Percentiles rank a stretch among this genome's conserved stretches.
These are phyloP conservation scores for Cladorrhinum samala DNA, from an alignment of 495 filamentous ascomycete genomes.

Conservation along the genomic window DNA sequence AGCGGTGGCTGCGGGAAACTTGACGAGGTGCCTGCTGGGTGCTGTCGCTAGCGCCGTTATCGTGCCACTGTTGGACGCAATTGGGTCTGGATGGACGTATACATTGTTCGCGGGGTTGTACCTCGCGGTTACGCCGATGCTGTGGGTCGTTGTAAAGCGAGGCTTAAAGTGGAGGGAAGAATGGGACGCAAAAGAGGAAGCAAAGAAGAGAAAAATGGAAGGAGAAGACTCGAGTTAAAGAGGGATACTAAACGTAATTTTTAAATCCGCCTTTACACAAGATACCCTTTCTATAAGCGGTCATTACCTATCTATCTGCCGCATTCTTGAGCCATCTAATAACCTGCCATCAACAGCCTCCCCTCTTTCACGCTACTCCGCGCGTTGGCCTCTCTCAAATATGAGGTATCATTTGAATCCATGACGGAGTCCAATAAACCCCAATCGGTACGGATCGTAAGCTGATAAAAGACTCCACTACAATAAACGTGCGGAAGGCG, in stretches of 20 bases:
- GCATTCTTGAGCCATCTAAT: too few species aligned
- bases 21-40: slow-evolving; percentile 60
- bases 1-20: slow-evolving; percentile 63
- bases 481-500: slow-evolving; percentile 6
- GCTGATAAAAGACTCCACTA: slow-evolving; percentile 9
- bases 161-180: slow-evolving; percentile 34
- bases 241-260: neutral
- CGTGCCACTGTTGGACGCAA: slow-evolving; percentile 55
- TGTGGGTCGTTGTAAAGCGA: slow-evolving; percentile 36
- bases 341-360: too few species aligned
- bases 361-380: too few species aligned
- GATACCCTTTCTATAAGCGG: too few species aligned
- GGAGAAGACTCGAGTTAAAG: neutral
- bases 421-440: slow-evolving; percentile 11
- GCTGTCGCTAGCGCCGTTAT: slow-evolving; percentile 61
- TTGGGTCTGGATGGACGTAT: slow-evolving; percentile 65
- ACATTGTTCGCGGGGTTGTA: slow-evolving; percentile 56
- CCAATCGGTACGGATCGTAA: slow-evolving; percentile 8
- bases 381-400: neutral
- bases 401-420: slow-evolving; percentile 19
- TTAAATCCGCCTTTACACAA: too few species aligned
- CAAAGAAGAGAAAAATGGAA: neutral
- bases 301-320: too few species aligned
- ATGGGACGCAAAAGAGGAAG: neutral
- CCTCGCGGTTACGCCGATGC: slow-evolving; percentile 44